phyloP scores from a whole-genome alignment of 805 yeast species.

The Tetrapisispora iriomotensis region DNA sequence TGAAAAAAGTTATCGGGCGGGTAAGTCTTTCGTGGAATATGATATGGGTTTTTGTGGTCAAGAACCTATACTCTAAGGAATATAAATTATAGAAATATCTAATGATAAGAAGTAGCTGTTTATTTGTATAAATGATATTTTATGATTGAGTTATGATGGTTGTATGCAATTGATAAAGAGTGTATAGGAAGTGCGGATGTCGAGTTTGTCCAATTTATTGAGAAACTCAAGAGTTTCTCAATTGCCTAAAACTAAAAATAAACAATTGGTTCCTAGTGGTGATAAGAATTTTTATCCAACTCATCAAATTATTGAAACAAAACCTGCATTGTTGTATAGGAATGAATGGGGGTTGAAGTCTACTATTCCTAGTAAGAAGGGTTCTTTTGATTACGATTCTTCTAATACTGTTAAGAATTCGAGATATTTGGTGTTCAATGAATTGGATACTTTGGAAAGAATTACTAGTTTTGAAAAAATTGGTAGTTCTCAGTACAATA shows the following conservation, averaged over 20 bases:
- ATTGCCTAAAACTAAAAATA: slow-evolving; percentile 22
- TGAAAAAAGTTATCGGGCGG: neutral
- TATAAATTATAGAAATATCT: too few species aligned
- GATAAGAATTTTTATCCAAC: slow-evolving; percentile 36
- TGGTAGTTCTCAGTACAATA: slow-evolving; percentile 47
- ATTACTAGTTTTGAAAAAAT: slow-evolving; percentile 64
- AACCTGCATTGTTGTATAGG: slow-evolving; percentile 49
- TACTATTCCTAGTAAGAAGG: slow-evolving; percentile 53
- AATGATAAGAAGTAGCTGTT: too few species aligned
- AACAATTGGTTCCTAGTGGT: slow-evolving; percentile 5
- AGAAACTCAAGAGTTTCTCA: slow-evolving; percentile 29
- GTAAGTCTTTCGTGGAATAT: neutral
- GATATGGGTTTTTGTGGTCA: too few species aligned
- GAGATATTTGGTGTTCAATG: slow-evolving; percentile 52
- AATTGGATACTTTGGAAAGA: slow-evolving; percentile 55
- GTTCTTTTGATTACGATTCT: slow-evolving; percentile 53
- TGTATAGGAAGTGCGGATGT: neutral
- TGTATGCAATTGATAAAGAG: neutral
- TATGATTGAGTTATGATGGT: too few species aligned
- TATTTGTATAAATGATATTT: too few species aligned
- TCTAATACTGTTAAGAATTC: slow-evolving; percentile 56
- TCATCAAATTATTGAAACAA: slow-evolving; percentile 64
- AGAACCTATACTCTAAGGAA: too few species aligned
- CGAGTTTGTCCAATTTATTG: slow-evolving; percentile 15
- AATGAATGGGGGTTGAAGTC: slow-evolving; percentile 73